Conservation (phyloP, 805 yeast species). For the Wickerhamomyces bisporus region DNA sequence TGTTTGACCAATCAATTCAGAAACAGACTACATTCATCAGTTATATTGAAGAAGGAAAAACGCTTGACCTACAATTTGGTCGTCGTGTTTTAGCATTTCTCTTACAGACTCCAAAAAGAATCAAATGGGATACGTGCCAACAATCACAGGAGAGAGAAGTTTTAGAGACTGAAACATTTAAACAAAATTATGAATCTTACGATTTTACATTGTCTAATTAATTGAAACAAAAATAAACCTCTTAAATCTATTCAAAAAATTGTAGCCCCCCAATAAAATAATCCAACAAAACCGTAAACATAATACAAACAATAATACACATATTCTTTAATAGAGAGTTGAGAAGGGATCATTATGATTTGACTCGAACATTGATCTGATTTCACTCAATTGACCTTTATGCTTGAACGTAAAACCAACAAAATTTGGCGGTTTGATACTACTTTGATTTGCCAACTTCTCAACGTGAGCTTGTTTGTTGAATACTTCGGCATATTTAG, state of each 20-base stretch:
- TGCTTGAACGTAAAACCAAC: slow-evolving; percentile 97
- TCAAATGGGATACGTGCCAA: slow-evolving; percentile 73
- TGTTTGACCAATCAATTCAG: slow-evolving; percentile 27
- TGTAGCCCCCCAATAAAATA: background rate
- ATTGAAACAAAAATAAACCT: background rate
- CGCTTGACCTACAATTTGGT: slow-evolving; percentile 78
- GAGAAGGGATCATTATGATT: slow-evolving; percentile 23
- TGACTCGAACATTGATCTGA: slow-evolving; percentile 23
- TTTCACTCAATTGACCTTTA: slow-evolving; percentile 31
- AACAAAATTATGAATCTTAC: slow-evolving; percentile 43
- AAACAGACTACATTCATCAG: slow-evolving; percentile 29
- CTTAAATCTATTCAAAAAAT: background rate
- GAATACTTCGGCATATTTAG: slow-evolving; percentile 94
- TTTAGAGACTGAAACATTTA: slow-evolving; percentile 58
- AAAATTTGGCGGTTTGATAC: slow-evolving; percentile 60
- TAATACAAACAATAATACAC: background rate
- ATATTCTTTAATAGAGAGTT: slow-evolving; percentile 17
- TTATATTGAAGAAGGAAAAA: slow-evolving; percentile 25
- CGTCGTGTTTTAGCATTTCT: slow-evolving; percentile 69
- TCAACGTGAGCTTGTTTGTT: slow-evolving; percentile 87
- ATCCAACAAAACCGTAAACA: slow-evolving; percentile 1
- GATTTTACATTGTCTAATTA: slow-evolving; percentile 40
- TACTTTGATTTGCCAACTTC: slow-evolving; percentile 62
- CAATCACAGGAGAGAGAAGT: slow-evolving; percentile 62
- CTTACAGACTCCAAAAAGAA: slow-evolving; percentile 53